Percentiles rank a stretch among this genome's conserved stretches.
Conservation (phyloP, 164 flowering plant genomes). For the Vitis amurensis region DNA sequence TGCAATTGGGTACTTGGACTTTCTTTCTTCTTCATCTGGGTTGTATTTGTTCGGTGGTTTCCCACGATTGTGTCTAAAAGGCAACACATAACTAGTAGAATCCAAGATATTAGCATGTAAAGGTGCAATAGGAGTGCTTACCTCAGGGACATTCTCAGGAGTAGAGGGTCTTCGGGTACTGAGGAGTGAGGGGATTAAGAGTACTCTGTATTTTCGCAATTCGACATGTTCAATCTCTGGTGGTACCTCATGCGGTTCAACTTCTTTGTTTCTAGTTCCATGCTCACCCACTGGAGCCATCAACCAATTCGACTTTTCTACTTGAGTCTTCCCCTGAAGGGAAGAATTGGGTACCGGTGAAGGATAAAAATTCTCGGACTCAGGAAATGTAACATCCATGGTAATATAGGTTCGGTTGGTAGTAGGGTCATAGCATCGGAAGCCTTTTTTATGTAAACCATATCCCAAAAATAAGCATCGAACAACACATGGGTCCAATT, state of each 20-base stretch:
- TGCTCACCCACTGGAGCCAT: neutral
- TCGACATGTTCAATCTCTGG: slow-evolving; percentile 2
- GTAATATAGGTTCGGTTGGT: slow-evolving; percentile 1
- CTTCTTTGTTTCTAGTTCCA: neutral
- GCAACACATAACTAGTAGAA: neutral
- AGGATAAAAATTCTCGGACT: slow-evolving; percentile 2
- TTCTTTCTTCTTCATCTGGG: neutral
- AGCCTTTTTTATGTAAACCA: slow-evolving; percentile 10
- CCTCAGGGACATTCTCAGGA: slow-evolving; percentile 1
- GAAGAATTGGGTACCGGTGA: neutral
- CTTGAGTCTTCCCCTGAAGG: neutral
- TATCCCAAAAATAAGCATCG: neutral
- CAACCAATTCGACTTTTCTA: slow-evolving; percentile 5
- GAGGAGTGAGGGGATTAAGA: neutral
- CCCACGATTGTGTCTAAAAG: slow-evolving; percentile 3
- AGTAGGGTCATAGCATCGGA: neutral
- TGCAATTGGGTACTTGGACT: slow-evolving; percentile 2
- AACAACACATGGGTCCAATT: neutral
- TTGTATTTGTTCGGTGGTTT: neutral
- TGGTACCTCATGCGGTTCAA: slow-evolving; percentile 1
- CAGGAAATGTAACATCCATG: too few relatives aligned
- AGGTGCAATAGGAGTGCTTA: neutral
- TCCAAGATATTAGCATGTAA: slow-evolving; percentile 1
- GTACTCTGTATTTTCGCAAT: neutral
- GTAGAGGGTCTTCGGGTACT: slow-evolving; percentile 3